Conservation (phyloP, 2,329 filamentous ascomycete genomes). For the Trichoderma sp. region DNA sequence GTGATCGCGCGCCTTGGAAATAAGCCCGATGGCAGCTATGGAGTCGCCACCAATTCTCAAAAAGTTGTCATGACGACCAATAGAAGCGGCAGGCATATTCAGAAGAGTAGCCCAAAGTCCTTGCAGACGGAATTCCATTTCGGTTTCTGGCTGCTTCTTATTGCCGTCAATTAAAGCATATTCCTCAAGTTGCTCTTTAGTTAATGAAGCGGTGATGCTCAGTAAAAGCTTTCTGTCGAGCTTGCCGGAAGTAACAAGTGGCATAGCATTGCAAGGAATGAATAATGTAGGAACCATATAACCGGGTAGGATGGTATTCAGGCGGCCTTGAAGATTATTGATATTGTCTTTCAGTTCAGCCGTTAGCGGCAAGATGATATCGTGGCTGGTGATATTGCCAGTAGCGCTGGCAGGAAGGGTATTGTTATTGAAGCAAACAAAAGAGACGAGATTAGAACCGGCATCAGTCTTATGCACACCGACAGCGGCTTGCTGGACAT, state of each 20-base stretch:
- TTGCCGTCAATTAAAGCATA: constrained; percentile 15
- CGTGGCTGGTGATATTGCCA: neutral
- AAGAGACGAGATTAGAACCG: constrained; percentile 18
- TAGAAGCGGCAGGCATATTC: constrained; percentile 13
- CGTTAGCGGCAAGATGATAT: constrained; percentile 9
- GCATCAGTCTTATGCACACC: constrained; percentile 23
- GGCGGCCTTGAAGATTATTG: neutral
- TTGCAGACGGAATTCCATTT: constrained; percentile 21
- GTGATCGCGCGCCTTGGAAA: neutral
- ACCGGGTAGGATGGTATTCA: constrained; percentile 12
- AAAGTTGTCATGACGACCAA: constrained; percentile 30
- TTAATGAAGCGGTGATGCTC: constrained; percentile 2
- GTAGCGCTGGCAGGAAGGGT: constrained; percentile 19
- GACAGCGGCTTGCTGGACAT: constrained; percentile 23
- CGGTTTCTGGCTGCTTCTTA: constrained; percentile 16
- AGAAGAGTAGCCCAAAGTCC: constrained; percentile 24
- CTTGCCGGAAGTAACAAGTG: constrained; percentile 22
- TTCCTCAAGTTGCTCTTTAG: neutral
- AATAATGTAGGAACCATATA: constrained; percentile 25
- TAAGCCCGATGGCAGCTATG: constrained; percentile 26
- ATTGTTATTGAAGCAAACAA: constrained; percentile 21
- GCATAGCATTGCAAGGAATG: constrained; percentile 25
- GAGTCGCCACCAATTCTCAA: constrained; percentile 30
- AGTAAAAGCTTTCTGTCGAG: constrained; percentile 22
- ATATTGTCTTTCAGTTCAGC: neutral